phyloP scores from a whole-genome alignment of 345 rosid genomes.

The Jatropha curcas region DNA sequence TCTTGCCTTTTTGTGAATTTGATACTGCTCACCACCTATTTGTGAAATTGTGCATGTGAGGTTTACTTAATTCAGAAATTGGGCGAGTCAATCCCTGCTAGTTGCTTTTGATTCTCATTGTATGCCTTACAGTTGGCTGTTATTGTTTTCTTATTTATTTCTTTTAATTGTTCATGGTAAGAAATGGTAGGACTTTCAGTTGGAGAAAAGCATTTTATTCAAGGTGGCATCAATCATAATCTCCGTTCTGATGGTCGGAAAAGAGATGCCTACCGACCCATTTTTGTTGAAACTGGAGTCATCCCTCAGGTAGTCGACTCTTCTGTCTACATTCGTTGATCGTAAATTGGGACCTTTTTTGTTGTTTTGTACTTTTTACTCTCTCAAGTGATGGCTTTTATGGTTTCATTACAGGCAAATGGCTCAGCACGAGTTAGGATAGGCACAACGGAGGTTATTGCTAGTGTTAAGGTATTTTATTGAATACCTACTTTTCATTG shows the following conservation, averaged over 20 bases:
- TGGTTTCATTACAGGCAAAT: conserved; percentile 56
- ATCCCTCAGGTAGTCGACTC: conserved; percentile 69
- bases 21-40: no score
- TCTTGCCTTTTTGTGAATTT: no score
- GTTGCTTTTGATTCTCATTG: not conserved
- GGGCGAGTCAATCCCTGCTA: not conserved
- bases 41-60: no score
- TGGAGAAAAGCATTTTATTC: conserved; percentile 68
- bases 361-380: not conserved
- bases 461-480: conserved; percentile 78
- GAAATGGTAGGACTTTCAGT: conserved; percentile 77
- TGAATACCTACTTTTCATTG: not conserved
- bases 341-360: not conserved
- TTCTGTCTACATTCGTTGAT: not conserved
- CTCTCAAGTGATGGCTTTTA: not conserved
- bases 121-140: not conserved
- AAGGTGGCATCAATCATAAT: conserved; percentile 86
- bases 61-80: no score
- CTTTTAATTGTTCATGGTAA: conserved; percentile 7
- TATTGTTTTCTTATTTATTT: not conserved
- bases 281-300: conserved; percentile 72
- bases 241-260: conserved; percentile 80
- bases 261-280: conserved; percentile 61
- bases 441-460: conserved; percentile 89
- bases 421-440: conserved; percentile 83